Base-by-base conservation (phyloP, 805 yeast genomes). In the Suhomyces emberorum region DNA sequence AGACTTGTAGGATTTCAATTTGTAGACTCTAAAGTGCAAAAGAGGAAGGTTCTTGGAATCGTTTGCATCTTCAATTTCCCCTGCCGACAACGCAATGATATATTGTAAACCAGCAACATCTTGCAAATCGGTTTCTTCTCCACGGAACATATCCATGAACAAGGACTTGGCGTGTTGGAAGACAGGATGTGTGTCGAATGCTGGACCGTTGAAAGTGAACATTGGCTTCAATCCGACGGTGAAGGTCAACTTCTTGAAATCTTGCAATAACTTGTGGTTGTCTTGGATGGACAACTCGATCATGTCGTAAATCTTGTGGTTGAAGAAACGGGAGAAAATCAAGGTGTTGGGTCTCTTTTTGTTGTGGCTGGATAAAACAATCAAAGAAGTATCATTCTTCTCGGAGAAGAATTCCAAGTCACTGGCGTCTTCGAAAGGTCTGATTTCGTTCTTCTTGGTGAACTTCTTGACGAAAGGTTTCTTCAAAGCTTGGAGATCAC, bases 41-140 rank as follows among this genome's bases (percentile, higher is more conserved):
- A 74, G 61, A 12, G 98, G 97, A 46, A 89, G 72, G 28, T 77
- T 72, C 42, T 72, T 73, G 38, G 81, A 72, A 38, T 80, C 80
- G 53, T 83, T 86, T 44, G 78, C 74, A 49, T 85, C 89, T 49
- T 85, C 93, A 38, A 79, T 79, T 50, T 81, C 81, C 12, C 83
- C 81, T 1, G 83, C 81, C 23, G 88, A 77, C 37, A 93, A 65
- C 3, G 95, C 76, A 48, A 93, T 88, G 35, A 93, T 83, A 58
- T 87, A 85, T 63, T 93, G 98, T 48, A 93, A 71, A 32, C 97
- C 97, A 2, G 96, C 95, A 30, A 91, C 95, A 59, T 93, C 98
- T 55, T 88, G 88, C 52, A 83, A 68, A 40, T 78, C 82, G 16
- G 88, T 79, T 36, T 74, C 79, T 48, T 85, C 88, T 30, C 88